phyloP scores from a whole-genome alignment of 2,329 filamentous ascomycete species.

The Endocalyx cinctus region DNA sequence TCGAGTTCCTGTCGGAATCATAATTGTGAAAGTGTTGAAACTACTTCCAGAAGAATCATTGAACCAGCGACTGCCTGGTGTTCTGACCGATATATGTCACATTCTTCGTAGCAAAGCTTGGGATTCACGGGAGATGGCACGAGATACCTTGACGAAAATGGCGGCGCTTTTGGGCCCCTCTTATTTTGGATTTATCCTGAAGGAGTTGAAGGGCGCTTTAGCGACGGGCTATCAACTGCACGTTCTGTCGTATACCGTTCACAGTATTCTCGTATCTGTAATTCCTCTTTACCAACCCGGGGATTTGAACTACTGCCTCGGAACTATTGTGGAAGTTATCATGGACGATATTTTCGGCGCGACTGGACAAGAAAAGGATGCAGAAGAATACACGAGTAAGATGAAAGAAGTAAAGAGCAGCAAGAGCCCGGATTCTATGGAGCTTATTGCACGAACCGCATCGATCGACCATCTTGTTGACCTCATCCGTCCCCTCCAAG shows the following conservation, averaged over 20 bases:
- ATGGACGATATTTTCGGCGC: slow-evolving; percentile 98
- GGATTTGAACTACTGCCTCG: slow-evolving; percentile 83
- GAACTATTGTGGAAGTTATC: slow-evolving; percentile 73
- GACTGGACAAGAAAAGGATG: slow-evolving; percentile 92
- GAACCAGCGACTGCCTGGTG: slow-evolving; percentile 68
- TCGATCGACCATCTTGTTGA: slow-evolving; percentile 70
- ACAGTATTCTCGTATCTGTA: slow-evolving; percentile 77
- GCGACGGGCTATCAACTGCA: slow-evolving; percentile 88
- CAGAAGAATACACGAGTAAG: slow-evolving; percentile 87
- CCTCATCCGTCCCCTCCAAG: slow-evolving; percentile 73
- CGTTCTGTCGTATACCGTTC: slow-evolving; percentile 90
- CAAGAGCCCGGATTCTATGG: slow-evolving; percentile 98
- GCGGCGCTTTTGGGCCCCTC: slow-evolving; percentile 72
- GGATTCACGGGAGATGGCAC: slow-evolving; percentile 84
- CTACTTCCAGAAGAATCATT: slow-evolving; percentile 72
- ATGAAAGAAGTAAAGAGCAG: slow-evolving; percentile 98
- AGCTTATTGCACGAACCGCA: slow-evolving; percentile 78
- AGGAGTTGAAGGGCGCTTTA: slow-evolving; percentile 79
- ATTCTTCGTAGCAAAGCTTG: slow-evolving; percentile 85
- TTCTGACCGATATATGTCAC: slow-evolving; percentile 88
- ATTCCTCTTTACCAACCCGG: slow-evolving; percentile 72
- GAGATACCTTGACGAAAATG: slow-evolving; percentile 83
- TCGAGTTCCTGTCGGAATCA: slow-evolving; percentile 83
- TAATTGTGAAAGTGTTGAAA: slow-evolving; percentile 81
- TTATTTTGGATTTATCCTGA: slow-evolving; percentile 89